A percentile compares a stretch with the other conserved stretches of the same genome.
Evolutionary conservation across 805 yeast genomes (phyloP).

Genomic region (Candida nanaspora): DNA sequence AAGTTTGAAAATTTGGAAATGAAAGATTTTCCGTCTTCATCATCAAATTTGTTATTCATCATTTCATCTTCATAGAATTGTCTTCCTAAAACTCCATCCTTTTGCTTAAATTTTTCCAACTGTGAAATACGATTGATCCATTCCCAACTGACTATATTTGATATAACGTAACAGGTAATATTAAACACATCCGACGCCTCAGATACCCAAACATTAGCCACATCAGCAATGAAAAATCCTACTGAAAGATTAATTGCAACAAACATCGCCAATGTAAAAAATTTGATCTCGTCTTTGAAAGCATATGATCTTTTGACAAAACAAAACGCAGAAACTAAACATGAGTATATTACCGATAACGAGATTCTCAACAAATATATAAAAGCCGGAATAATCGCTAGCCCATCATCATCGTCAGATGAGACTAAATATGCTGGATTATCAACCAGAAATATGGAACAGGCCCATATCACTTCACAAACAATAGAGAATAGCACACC

Average conservation of each 20-base stretch:
- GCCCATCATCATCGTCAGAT: conserved; percentile 30
- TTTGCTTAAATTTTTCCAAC: conserved; percentile 52
- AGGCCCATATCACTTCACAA: conserved; percentile 65
- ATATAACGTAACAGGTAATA: conserved; percentile 60
- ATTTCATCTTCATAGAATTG: conserved; percentile 60
- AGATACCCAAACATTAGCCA: conserved; percentile 67
- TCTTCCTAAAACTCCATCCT: conserved; percentile 69
- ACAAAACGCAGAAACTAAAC: conserved; percentile 49
- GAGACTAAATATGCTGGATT: conserved; percentile 17
- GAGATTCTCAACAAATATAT: conserved; percentile 69
- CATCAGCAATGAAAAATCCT: conserved; percentile 69
- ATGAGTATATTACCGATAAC: conserved; percentile 60
- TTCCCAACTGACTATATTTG: conserved; percentile 78
- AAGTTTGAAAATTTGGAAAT: not conserved
- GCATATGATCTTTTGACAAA: conserved; percentile 46
- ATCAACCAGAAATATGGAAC: conserved; percentile 40
- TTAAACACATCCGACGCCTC: conserved; percentile 69
- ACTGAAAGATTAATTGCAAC: conserved; percentile 54
- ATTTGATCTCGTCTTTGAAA: conserved; percentile 39
- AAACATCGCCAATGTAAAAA: conserved; percentile 49
- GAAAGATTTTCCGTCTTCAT: not conserved
- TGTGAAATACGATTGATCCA: conserved; percentile 66
- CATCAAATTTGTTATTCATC: not conserved
- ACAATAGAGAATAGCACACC: conserved; percentile 48
- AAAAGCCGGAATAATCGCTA: conserved; percentile 64